Base-by-base conservation (phyloP, 257 asterid species). In the Ilex asprella region DNA sequence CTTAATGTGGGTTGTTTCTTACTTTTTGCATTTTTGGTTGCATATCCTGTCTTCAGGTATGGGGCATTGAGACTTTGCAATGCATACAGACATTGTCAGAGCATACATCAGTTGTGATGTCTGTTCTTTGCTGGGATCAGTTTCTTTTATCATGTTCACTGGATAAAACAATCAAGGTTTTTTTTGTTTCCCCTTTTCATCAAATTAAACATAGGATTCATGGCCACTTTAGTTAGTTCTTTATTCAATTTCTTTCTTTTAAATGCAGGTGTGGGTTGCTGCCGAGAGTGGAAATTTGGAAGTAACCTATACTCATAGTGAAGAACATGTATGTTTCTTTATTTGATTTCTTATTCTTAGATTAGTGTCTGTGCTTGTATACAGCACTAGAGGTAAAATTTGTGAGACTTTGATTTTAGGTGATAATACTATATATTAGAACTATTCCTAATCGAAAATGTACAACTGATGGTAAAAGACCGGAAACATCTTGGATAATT, bases 61-160 rank as follows among this genome's bases (percentile, higher is more conserved):
- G 99, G 99, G 82, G 83, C 78, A 87, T 89, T 60, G 99, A 93
- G 66, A 85, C 81, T 7, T 73, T 93, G 84, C 92, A 87, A 80
- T 93, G 99, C 54, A 27, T 87, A 49, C 99, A 89, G 64, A 79
- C 87, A 63, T 62, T 93, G 75, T 59, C 94, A 10, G 95, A 79
- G 63, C 99, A 93, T 68, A 74, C 84, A 10, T 75, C 73, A 76
- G 97, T 82, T 63, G 97, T 93, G 67, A 93, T 88, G 96, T 93
- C 97, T 64, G 85, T 93, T 81, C 77, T 93, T 65, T 89, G 99
- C 58, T 93, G 99, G 99, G 99, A 93, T 71, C 94, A 85, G 65
- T 93, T 89, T 80, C 96, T 93, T 62, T 76, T 93, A 69, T 81
- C 97, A 10, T 91, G 96, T 81, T 93, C 99, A 12, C 68, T 93